These are phyloP conservation scores for Quercus bicolor DNA, from an alignment of 306 rosid species.

Conservation along the genomic window DNA sequence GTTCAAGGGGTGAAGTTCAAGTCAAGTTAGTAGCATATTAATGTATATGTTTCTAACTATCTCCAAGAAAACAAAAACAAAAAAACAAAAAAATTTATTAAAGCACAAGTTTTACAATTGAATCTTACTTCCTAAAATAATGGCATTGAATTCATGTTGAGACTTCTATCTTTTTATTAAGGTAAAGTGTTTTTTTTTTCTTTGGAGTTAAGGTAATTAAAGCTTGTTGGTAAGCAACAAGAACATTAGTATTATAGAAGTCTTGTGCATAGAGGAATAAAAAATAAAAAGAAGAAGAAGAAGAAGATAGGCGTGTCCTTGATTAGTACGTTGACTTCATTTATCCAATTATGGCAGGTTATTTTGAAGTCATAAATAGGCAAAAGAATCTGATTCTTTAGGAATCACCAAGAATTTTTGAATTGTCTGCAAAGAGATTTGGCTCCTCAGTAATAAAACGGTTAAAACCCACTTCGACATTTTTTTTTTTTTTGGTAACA, in stretches of 20 bases:
- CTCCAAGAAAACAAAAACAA: too few relatives aligned
- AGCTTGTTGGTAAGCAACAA: too few relatives aligned
- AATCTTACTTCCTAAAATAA: neutral
- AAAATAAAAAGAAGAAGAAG: too few relatives aligned
- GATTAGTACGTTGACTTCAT: neutral
- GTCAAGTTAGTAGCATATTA: neutral
- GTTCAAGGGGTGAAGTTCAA: too few relatives aligned
- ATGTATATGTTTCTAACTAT: neutral
- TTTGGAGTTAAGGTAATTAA: too few relatives aligned
- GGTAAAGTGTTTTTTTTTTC: too few relatives aligned
- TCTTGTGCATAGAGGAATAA: neutral
- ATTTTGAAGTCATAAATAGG: neutral
- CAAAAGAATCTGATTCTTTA: neutral
- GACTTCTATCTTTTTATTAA: neutral
- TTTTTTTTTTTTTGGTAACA: too few relatives aligned
- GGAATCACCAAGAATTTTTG: neutral
- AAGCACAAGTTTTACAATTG: neutral
- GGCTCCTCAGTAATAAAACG: too few relatives aligned
- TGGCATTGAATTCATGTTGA: neutral
- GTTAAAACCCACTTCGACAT: too few relatives aligned
- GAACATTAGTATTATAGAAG: neutral
- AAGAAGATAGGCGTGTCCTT: too few relatives aligned
- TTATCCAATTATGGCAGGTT: neutral
- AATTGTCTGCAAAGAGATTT: neutral
- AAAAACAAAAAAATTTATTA: too few relatives aligned